Evolutionary conservation across 352 stramenopile genomes (phyloP).

Genomic region (Pythium coloratum): DNA sequence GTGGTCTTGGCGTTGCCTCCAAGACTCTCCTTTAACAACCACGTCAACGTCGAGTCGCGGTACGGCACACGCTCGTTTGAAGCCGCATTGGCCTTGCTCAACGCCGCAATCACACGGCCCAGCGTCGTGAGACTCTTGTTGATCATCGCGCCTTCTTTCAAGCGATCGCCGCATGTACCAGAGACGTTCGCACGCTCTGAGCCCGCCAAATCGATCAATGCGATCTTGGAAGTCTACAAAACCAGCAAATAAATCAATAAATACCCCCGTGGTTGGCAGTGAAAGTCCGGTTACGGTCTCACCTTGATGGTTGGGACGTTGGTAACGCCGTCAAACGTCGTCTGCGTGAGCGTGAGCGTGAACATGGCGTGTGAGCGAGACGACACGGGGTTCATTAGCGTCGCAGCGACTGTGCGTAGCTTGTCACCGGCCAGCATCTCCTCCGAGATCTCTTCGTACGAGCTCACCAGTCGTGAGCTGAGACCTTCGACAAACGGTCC

Average conservation of each 20-base stretch:
- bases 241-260: background rate
- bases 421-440: slow-evolving; percentile 91
- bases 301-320: slow-evolving; percentile 73
- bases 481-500: slow-evolving; percentile 85
- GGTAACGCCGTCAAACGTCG: slow-evolving; percentile 57
- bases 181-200: slow-evolving; percentile 81
- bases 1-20: slow-evolving; percentile 87
- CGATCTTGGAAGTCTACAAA: slow-evolving; percentile 80
- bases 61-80: slow-evolving; percentile 75
- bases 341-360: slow-evolving; percentile 92
- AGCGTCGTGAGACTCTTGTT: slow-evolving; percentile 92
- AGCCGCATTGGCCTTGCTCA: slow-evolving; percentile 55
- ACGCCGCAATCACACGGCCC: slow-evolving; percentile 83
- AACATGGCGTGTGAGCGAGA: slow-evolving; percentile 97
- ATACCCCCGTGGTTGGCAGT: background rate
- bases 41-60: slow-evolving; percentile 84
- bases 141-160: slow-evolving; percentile 93
- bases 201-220: slow-evolving; percentile 83
- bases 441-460: slow-evolving; percentile 78
- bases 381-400: slow-evolving; percentile 96
- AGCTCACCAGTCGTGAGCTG: slow-evolving; percentile 62
- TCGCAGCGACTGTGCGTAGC: slow-evolving; percentile 93
- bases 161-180: slow-evolving; percentile 79
- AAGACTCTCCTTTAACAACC: slow-evolving; percentile 85
- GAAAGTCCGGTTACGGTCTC: background rate